phyloP scores from a whole-genome alignment of 1,284 basidiomycete genomes.

The Tilletia walkeri region DNA sequence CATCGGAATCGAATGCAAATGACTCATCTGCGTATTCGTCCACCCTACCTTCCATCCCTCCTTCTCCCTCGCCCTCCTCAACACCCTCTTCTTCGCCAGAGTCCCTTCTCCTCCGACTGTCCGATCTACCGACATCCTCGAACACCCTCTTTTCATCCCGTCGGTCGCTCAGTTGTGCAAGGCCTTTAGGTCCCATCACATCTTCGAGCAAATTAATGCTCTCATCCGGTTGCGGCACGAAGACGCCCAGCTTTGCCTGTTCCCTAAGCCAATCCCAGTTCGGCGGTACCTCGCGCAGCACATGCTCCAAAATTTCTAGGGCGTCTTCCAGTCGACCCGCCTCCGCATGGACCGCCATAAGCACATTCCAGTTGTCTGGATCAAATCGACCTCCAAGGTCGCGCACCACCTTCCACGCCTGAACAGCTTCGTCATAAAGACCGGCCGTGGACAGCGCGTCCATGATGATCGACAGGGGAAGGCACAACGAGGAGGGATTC shows the following conservation, averaged over 20 bases:
- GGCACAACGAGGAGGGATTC: slow-evolving; percentile 62
- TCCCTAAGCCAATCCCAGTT: background rate
- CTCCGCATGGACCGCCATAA: slow-evolving; percentile 71
- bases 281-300: slow-evolving; percentile 60
- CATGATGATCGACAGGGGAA: slow-evolving; percentile 81
- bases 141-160: background rate
- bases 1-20: too few species aligned
- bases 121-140: background rate
- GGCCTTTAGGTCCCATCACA: background rate
- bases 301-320: slow-evolving; percentile 76
- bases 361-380: slow-evolving; percentile 88
- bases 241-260: background rate
- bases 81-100: background rate
- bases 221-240: background rate
- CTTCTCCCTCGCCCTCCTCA: background rate
- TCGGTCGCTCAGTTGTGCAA: background rate
- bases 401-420: slow-evolving; percentile 69
- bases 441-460: slow-evolving; percentile 59
- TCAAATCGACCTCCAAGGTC: slow-evolving; percentile 77
- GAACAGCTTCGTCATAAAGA: slow-evolving; percentile 69
- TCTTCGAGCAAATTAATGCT: background rate
- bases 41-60: too few species aligned
- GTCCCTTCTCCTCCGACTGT: background rate
- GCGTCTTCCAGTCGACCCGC: slow-evolving; percentile 77
- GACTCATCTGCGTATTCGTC: background rate